A percentile compares a stretch with the other conserved stretches of the same genome.
These are phyloP conservation scores for Adansonia grandidieri DNA, from an alignment of 441 rosid genomes.

Conservation along the genomic window DNA sequence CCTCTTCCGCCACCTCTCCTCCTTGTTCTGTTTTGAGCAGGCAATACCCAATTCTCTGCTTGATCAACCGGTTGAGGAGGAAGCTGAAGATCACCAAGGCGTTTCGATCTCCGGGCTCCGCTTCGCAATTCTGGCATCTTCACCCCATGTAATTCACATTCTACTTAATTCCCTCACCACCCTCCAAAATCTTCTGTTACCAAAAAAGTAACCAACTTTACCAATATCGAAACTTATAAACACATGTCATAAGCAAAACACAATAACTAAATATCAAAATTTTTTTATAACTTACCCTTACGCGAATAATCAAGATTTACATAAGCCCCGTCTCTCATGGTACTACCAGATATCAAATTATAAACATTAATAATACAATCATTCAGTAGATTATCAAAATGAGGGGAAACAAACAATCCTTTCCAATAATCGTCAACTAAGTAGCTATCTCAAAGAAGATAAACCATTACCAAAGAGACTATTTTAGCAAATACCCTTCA, in stretches of 20 bases:
- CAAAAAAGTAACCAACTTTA: conserved; percentile 17
- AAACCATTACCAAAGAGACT: not conserved
- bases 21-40: conserved; percentile 75
- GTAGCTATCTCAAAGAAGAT: not conserved
- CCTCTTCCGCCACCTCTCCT: conserved; percentile 93
- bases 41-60: conserved; percentile 64
- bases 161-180: conserved; percentile 39
- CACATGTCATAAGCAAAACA: conserved; percentile 2
- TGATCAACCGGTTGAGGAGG: conserved; percentile 68
- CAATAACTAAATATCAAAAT: conserved; percentile 1
- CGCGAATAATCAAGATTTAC: conserved; percentile 22
- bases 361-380: conserved; percentile 19
- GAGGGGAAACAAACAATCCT: not conserved
- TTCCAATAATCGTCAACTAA: not conserved
- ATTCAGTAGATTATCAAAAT: conserved; percentile 17
- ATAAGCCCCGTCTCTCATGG: conserved; percentile 9
- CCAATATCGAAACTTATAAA: conserved; percentile 13
- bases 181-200: conserved; percentile 45
- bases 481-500: conserved; percentile 15
- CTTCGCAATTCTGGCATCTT: conserved; percentile 98
- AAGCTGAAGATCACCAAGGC: conserved; percentile 80
- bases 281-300: not conserved
- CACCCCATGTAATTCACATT: conserved; percentile 80
- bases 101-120: conserved; percentile 94
- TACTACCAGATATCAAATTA: conserved; percentile 17